Evolutionary conservation across 1,284 basidiomycete genomes (phyloP).

Genomic region (Fistulina hepatica): DNA sequence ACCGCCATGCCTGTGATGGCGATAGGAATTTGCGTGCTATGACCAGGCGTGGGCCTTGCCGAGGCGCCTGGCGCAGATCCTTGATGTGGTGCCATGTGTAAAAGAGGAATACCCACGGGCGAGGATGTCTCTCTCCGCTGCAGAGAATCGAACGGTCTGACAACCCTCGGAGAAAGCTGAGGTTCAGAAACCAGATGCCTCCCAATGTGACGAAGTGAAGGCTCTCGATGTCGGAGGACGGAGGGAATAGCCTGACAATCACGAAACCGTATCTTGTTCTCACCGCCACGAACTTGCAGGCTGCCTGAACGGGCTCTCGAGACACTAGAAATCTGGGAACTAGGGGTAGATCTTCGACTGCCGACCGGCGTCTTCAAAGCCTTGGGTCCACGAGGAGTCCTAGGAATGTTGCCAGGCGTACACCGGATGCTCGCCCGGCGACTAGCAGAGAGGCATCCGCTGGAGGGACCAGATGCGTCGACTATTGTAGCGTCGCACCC

Average conservation of each 20-base stretch:
- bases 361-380: not conserved
- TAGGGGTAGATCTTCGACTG: too few relatives aligned
- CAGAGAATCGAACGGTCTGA: not conserved
- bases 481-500: constrained; percentile 3
- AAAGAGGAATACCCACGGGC: not conserved
- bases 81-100: not conserved
- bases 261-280: too few relatives aligned
- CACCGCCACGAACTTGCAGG: too few relatives aligned
- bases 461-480: too few relatives aligned
- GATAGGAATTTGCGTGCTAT: constrained; percentile 39
- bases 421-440: constrained; percentile 5
- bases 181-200: not conserved
- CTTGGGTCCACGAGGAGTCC: not conserved
- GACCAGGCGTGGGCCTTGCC: not conserved
- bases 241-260: too few relatives aligned
- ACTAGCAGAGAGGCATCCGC: too few relatives aligned
- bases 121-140: not conserved
- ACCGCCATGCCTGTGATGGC: constrained; percentile 65
- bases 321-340: too few relatives aligned
- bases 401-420: not conserved
- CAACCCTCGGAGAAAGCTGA: not conserved
- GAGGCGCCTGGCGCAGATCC: not conserved
- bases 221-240: too few relatives aligned
- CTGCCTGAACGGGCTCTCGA: too few relatives aligned
- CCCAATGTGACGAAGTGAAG: not conserved